Evolutionary conservation across 352 stramenopile species (phyloP), one percentile per base, ranked within the genome.

Genomic region (Pythium aristosporum): DNA sequence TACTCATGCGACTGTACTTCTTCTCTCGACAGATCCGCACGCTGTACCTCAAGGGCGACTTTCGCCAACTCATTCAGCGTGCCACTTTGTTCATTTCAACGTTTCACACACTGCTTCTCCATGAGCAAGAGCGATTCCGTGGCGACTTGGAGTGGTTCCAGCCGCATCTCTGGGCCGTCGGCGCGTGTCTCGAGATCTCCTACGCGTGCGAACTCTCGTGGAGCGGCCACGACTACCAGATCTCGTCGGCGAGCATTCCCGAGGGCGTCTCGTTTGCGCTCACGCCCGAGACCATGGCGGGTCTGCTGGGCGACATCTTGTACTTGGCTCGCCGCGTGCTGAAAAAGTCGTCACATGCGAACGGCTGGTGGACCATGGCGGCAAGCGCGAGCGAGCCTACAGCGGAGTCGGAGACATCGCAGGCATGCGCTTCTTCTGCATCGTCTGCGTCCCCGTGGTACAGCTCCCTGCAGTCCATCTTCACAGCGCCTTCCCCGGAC

Each of bases 1-100:
- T 73, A 11, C 61, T 88, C 16, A 71, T 90, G 23, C 81, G 80
- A 3, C 72, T 94, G 16, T 88, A 94, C 60, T 88, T 87, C 59
- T 94, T 91, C 52, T 88, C 74, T 57, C 79, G 83, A 1, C 85
- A 94, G 60, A 87, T 94, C 4, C 80, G 82, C 21, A 89, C 76
- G 5, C 67, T 92, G 20, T 91, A 91, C 58, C 67, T 92, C 23
- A 89, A 86, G 75, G 80, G 80, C 13, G 82, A 73, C 41, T 88
- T 89, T 51, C 71, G 70, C 0, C 79, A 90, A 49, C 68, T 94
- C 23, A 73, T 90, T 18, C 48, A 77, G 46, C 82, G 85, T 36
- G 72, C 77, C 5, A 76, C 72, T 0, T 59, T 48, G 5, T 92
- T 94, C 54, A 88, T 92, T 21, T 57, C 74, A 13, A 68, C 69